These are phyloP conservation scores for Saitozyma sp. DNA, from an alignment of 768 basidiomycete species.

Conservation along the genomic window DNA sequence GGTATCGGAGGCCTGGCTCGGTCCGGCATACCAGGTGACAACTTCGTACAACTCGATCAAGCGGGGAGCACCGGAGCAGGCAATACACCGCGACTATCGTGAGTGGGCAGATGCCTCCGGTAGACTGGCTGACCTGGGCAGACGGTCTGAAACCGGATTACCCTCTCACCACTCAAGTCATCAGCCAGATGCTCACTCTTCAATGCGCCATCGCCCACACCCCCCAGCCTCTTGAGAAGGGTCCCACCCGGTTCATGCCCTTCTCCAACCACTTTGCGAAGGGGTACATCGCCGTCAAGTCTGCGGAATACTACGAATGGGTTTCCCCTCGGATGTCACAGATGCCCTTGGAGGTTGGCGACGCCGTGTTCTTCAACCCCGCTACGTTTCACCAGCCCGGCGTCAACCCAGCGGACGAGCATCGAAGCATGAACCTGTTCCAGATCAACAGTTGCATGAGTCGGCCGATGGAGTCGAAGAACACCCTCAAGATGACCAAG, in stretches of 20 bases:
- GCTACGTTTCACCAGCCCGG: conserved; percentile 21
- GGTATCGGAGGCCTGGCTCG: conserved; percentile 23
- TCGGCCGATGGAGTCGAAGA: conserved; percentile 16
- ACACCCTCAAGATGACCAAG: conserved; percentile 8
- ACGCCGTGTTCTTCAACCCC: conserved; percentile 34
- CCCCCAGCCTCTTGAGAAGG: conserved; percentile 15
- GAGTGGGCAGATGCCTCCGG: background rate
- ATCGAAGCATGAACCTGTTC: conserved; percentile 15
- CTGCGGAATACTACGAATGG: conserved; percentile 14
- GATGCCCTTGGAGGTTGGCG: conserved; percentile 13
- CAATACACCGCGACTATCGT: conserved; percentile 26
- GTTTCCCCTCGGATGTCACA: conserved; percentile 11
- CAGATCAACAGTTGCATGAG: conserved; percentile 12
- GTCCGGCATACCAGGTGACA: conserved; percentile 29
- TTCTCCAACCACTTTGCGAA: conserved; percentile 19
- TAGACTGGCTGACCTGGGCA: background rate
- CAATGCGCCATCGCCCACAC: conserved; percentile 29
- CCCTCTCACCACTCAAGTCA: conserved; percentile 18
- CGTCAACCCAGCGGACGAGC: conserved; percentile 6
- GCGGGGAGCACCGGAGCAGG: conserved; percentile 6
- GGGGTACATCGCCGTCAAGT: conserved; percentile 18
- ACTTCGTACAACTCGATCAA: conserved; percentile 11
- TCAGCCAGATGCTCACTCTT: conserved; percentile 19
- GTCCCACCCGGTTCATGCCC: conserved; percentile 24
- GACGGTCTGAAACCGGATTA: conserved; percentile 1